Evolutionary conservation across 768 basidiomycete genomes (phyloP).

Genomic region (Kwoniella newhampshirensis): DNA sequence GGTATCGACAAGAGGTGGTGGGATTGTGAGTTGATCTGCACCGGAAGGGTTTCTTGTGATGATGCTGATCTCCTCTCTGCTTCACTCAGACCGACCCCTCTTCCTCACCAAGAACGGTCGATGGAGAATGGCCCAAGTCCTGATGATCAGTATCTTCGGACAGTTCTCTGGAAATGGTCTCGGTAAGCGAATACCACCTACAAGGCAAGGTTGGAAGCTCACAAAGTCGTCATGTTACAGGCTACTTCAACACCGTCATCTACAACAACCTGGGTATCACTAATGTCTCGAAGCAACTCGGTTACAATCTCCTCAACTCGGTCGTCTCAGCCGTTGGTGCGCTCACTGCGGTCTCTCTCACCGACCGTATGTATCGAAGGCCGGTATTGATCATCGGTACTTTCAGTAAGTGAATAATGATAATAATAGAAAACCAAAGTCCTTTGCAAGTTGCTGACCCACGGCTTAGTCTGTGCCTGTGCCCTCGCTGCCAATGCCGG

Average conservation of each 20-base stretch:
- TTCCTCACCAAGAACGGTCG: slow-evolving; percentile 33
- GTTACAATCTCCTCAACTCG: slow-evolving; percentile 52
- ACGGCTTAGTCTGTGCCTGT: slow-evolving; percentile 11
- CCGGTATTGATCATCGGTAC: slow-evolving; percentile 52
- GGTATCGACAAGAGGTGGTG: slow-evolving; percentile 64
- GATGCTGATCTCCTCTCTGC: neutral
- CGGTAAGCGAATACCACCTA: slow-evolving; percentile 40
- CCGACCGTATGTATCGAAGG: slow-evolving; percentile 46
- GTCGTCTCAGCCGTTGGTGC: slow-evolving; percentile 52
- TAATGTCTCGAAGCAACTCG: slow-evolving; percentile 46
- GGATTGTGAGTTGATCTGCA: slow-evolving; percentile 54
- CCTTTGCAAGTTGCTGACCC: neutral
- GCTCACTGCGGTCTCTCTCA: slow-evolving; percentile 40
- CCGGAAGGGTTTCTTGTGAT: neutral
- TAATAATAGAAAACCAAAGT: slow-evolving; percentile 22
- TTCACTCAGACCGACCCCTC: slow-evolving; percentile 21
- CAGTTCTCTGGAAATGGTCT: slow-evolving; percentile 64
- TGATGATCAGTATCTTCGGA: slow-evolving; percentile 62
- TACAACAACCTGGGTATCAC: slow-evolving; percentile 34
- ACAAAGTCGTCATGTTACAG: slow-evolving; percentile 17
- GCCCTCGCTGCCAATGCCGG: slow-evolving; percentile 26
- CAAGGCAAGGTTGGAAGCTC: neutral
- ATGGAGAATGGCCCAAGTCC: slow-evolving; percentile 57
- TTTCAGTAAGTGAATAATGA: slow-evolving; percentile 37
- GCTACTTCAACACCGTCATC: slow-evolving; percentile 54